phyloP scores from a whole-genome alignment of 768 basidiomycete species.

The Boletus rubescentipes region DNA sequence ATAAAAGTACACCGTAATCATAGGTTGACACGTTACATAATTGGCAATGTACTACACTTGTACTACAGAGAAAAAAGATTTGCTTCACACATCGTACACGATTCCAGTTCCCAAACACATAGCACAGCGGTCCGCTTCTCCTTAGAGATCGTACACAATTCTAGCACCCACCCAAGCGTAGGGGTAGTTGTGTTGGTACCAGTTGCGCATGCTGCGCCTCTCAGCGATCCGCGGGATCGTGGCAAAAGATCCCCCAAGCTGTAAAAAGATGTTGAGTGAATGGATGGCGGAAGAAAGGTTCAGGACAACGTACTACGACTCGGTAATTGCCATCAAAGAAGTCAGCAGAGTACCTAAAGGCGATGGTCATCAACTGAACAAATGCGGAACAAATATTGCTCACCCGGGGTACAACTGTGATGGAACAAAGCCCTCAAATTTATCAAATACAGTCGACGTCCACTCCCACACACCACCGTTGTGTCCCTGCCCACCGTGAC shows the following conservation, averaged over 20 bases:
- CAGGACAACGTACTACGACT: constrained; percentile 67
- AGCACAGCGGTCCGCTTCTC: neutral
- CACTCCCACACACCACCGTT: constrained; percentile 99
- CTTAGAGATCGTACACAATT: constrained; percentile 52
- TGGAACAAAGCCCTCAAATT: constrained; percentile 70
- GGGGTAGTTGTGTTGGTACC: constrained; percentile 88
- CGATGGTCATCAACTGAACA: neutral
- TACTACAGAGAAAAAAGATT: constrained; percentile 5
- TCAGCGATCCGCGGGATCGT: constrained; percentile 82
- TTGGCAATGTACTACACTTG: neutral
- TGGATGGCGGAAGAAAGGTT: neutral
- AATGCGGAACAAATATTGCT: constrained; percentile 4
- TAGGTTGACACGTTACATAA: too few relatives aligned
- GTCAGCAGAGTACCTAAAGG: constrained; percentile 70
- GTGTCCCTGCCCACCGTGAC: constrained; percentile 55
- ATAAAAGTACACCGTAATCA: too few relatives aligned
- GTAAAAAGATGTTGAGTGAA: constrained; percentile 1
- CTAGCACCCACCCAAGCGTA: constrained; percentile 86
- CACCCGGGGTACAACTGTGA: constrained; percentile 88
- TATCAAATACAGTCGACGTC: constrained; percentile 80
- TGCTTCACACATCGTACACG: constrained; percentile 47
- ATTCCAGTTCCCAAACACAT: constrained; percentile 38
- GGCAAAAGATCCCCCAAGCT: constrained; percentile 91
- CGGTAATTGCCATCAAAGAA: constrained; percentile 89
- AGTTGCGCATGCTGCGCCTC: constrained; percentile 79